Evolutionary conservation across 129 eudicot genomes (phyloP), one percentile per base, ranked within the genome.

Genomic region (Flaveria trinervia): DNA sequence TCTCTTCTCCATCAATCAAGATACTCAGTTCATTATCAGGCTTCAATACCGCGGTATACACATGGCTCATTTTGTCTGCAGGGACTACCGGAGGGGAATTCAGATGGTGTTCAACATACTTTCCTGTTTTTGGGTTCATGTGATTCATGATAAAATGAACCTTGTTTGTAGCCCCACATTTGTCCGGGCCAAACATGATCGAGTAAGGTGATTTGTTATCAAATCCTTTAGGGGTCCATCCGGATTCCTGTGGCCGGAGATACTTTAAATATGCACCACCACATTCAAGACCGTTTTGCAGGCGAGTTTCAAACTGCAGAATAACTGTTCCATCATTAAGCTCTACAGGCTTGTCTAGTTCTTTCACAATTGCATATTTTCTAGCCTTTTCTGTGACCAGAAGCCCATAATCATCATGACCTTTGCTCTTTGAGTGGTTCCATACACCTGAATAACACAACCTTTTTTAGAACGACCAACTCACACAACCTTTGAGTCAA

Each of bases 101-200:
- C 71, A 94, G 97, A 55, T 94, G 98, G 81, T 94, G 98, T 66
- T 94, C 98, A 66, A 91, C 82, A 25, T 72, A 88, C 74, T 91
- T 88, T 52, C 92, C 98, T 7, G 77, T 85, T 79, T 83, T 85
- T 10, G 93, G 93, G 82, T 86, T 91, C 80, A 89, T 91, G 80
- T 87, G 97, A 84, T 94, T 94, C 77, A 94, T 45, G 68, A 94
- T 94, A 74, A 94, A 94, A 82, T 94, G 98, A 69, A 94, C 86
- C 85, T 91, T 94, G 84, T 94, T 83, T 65, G 98, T 94, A 52
- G 81, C 59, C 5, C 97, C 97, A 86, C 98, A 94, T 91, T 81
- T 94, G 39, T 94, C 98, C n/a, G 98, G 97, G 20, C 97, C 98
- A 77, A 94, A 93, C 98, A 94, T 94, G 54, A 94, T 91, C 12